Evolutionary conservation across 1,284 basidiomycete genomes (phyloP), one percentile per base, ranked within the genome.

Genomic region (Apiotrichum sp.): DNA sequence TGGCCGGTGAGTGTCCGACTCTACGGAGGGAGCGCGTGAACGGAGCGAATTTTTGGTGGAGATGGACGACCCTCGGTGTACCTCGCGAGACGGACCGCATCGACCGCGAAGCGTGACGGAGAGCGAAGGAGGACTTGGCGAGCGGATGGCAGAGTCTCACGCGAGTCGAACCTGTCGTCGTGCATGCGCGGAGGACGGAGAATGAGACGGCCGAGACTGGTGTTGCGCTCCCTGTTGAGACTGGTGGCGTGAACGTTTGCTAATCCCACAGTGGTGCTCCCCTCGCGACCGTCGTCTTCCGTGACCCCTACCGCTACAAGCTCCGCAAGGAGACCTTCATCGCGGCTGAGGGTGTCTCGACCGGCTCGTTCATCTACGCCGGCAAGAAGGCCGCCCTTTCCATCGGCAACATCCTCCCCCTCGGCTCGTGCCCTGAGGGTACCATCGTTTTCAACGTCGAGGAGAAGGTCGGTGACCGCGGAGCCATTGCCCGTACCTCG

Each of bases 391-490:
- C 95, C 50, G 79, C 87, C 55, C 86, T 98, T 70, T 82, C 86
- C 66, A 91, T 98, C 73, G 93, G 96, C 76, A 98, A 98, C 82
- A 89, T 98, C 71, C 85, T 98, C 72, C 95, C 95, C 68, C 87
- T 98, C 68, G 78, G 82, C 55, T 86, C 88, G 73, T 88, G 90
- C 80, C 95, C 95, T 52, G 96, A 98, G 81, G 95, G 95, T 83
- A 98, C 96, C 74, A 97, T 98, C 78, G 84, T 98, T 70, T 98
- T 93, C 86, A 98, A 98, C 81, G 88, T 98, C 63, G 95, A 98
- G 82, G 93, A 97, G 83, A 96, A 97, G 80, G 81, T 88, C 50
- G 95, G 95, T 68, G 96, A 98, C 82, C 91, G 95, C 70, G 95
- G 96, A 77, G 86, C 93, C 52, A 86, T 98, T 64, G 96, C 95